Evolutionary conservation across 2,329 filamentous ascomycete genomes (phyloP), one percentile per base, ranked within the genome.

Genomic region (Clarireedia homoeocarpa): DNA sequence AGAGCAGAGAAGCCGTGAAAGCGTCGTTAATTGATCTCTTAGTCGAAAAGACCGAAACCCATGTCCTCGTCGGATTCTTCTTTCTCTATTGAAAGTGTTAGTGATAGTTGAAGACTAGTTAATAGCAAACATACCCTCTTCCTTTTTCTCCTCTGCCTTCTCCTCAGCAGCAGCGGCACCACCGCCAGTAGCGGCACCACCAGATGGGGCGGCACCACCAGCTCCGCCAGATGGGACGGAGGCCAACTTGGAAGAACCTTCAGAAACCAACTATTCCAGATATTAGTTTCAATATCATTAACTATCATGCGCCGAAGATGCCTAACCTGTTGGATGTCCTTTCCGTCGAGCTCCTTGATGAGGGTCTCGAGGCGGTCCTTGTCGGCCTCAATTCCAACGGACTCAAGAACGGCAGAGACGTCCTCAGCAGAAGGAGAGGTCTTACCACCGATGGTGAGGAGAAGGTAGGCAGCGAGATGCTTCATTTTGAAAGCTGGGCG

Each of bases 381-480:
- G 70, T 97, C 94, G 67, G 89, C 88, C 80, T 99, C 94, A 67
- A 96, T 91, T 71, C 94, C 94, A 72, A 97, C 94, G 68, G 92
- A 89, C 71, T 85, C 84, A 74, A 99, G 89, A 71, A 99, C 91
- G 63, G 72, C 74, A 82, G 89, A 94, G 83, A 99, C 79, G 74
- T 97, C 91, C 66, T 76, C 75, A 70, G 88, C 89, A 65, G 88
- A 91, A 70, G 94, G 94, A 64, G 85, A 84, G 80, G 82, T 75
- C 84, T 96, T 97, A 79, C 94, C 94, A 75, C 83, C 92, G 69
- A 97, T 88, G 80, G 80, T 79, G 77, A 97, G 89, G 74, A 99
- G 92, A 73, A 99, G 91, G 85, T 95, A 97, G 75, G 94, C 92
- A 75, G 94, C 94, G 81, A 99, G 88, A 81, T 97, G 87, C 91